Conservation (phyloP, 169 alveolate species). For the Eimeria sp. region DNA sequence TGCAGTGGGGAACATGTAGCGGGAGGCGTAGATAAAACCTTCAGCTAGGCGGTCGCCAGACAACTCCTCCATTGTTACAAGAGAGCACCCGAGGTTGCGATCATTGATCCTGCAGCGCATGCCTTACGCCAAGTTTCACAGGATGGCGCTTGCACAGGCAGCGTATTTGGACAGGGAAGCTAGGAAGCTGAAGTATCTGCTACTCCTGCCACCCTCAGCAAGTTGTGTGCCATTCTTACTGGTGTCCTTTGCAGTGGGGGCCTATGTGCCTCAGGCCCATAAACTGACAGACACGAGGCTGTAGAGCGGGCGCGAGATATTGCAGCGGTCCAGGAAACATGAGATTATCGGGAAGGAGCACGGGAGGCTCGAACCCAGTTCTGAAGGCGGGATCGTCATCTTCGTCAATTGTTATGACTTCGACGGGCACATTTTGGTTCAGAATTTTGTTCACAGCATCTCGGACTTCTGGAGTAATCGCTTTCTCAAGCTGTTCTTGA, state of each 20-base stretch:
- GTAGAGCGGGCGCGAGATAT: constrained; percentile 57
- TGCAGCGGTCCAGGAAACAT: constrained; percentile 39
- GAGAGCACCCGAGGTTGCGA: constrained; percentile 79
- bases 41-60: constrained; percentile 87
- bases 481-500: constrained; percentile 53
- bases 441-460: constrained; percentile 20
- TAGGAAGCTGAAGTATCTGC: no score
- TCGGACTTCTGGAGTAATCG: constrained; percentile 45
- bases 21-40: constrained; percentile 87
- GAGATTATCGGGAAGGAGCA: constrained; percentile 22
- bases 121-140: background rate
- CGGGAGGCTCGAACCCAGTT: constrained; percentile 52
- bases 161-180: background rate
- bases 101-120: constrained; percentile 71
- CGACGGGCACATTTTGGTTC: constrained; percentile 22
- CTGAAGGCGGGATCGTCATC: constrained; percentile 38
- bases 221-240: background rate
- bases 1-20: constrained; percentile 87
- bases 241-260: constrained; percentile 47
- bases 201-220: background rate
- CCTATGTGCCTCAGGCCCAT: constrained; percentile 65
- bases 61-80: constrained; percentile 83
- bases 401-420: constrained; percentile 57
- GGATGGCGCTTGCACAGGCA: background rate
- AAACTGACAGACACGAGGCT: constrained; percentile 81